Evolutionary conservation across 2,329 filamentous ascomycete genomes (phyloP), one percentile per base, ranked within the genome.

Genomic region (Pochonia chlamydosporia): DNA sequence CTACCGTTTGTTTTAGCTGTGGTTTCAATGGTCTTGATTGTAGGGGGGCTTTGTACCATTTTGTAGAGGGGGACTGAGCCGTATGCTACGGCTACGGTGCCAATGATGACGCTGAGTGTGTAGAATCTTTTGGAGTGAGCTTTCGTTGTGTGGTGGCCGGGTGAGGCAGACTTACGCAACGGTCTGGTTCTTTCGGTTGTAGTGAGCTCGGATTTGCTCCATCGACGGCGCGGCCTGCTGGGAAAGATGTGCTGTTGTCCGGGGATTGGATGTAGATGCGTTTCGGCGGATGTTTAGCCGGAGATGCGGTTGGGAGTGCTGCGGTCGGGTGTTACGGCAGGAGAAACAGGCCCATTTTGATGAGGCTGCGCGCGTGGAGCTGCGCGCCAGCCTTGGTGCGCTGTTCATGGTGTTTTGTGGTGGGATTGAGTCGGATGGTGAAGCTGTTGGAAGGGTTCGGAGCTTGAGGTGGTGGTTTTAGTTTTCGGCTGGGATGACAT

Each of bases 31-130:
- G 16, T 28, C 8, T 30, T 20, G 13, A 25, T 42, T 21, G 24
- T 20, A 20, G 11, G 21, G 11, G 31, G n/a, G 28, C 25, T 23
- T 28, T 13, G 35, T 64, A 87, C 85, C 85, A 90, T 92, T 67
- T 92, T 92, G 68, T 95, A 95, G 63, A 93, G 71, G 2, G 89
- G 89, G 42, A 93, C 89, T 10, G 86, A 89, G 56, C 87, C 87
- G 61, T 93, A 93, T 2, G 87, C 86, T 30, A 93, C 70, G 3
- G 87, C 87, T 18, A 90, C 84, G 5, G 87, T 91, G 47, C 85
- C 87, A 44, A 93, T 69, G 49, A 92, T 89, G 52, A 89, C 73
- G 62, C 85, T 89, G 52, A 91, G 66, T 13, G 83, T 80, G 63
- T 92, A 93, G 70, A 82, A 85, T 66, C 82, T 87, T 21, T n/a